Conservation (phyloP, 2,329 filamentous ascomycete species). For the Fusarium chuoi region DNA sequence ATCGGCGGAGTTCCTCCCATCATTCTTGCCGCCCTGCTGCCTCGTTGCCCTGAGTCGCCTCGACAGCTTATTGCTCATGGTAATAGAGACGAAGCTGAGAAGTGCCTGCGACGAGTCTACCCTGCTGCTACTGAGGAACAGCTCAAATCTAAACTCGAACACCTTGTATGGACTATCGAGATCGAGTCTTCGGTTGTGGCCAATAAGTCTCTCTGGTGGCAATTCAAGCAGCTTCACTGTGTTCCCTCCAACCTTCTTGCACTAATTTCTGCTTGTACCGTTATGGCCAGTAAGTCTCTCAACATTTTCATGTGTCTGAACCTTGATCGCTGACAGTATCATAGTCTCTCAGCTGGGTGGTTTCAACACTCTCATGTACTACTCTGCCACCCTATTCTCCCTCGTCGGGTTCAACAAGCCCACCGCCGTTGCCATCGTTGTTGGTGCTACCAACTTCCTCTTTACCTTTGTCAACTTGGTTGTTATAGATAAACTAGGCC, state of each 20-base stretch:
- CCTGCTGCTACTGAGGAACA: constrained; percentile 54
- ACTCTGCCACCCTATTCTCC: constrained; percentile 59
- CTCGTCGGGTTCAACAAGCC: constrained; percentile 62
- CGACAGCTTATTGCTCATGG: constrained; percentile 57
- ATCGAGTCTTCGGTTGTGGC: constrained; percentile 52
- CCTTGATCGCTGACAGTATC: constrained; percentile 58
- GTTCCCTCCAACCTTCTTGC: constrained; percentile 55
- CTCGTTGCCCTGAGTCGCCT: constrained; percentile 60
- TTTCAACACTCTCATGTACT: constrained; percentile 64
- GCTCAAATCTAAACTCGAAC: constrained; percentile 55
- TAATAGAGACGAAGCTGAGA: constrained; percentile 52
- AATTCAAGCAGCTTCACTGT: constrained; percentile 57
- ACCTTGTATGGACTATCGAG: constrained; percentile 52
- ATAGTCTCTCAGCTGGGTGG: constrained; percentile 62
- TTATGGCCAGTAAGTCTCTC: constrained; percentile 58
- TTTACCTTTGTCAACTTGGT: constrained; percentile 60
- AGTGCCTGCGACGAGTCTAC: constrained; percentile 53
- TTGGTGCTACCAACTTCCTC: constrained; percentile 59
- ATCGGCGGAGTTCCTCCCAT: constrained; percentile 59
- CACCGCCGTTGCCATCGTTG: constrained; percentile 57
- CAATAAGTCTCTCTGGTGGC: constrained; percentile 51
- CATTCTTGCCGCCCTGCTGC: constrained; percentile 54
- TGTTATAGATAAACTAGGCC: constrained; percentile 57
- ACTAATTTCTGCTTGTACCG: constrained; percentile 55
- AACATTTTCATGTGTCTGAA: constrained; percentile 55